A percentile compares a stretch with the other conserved stretches of the same genome.
Evolutionary conservation across 306 rosid species (phyloP).

Genomic region (Cucumis melo): DNA sequence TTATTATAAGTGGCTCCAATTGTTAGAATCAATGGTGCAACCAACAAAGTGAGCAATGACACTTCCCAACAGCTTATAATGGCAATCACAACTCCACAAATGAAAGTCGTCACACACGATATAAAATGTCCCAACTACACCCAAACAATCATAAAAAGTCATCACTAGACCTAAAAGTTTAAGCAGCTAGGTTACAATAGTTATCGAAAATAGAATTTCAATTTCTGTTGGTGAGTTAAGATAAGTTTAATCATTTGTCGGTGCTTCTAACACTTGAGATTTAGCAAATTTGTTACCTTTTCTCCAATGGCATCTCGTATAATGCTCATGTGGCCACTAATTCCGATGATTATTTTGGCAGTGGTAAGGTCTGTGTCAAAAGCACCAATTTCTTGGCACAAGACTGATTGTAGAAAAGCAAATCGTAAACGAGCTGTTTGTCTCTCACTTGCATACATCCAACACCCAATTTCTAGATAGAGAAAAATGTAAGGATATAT

Average conservation of each 20-base stretch:
- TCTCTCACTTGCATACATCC: constrained; percentile 88
- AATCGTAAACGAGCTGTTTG: constrained; percentile 47
- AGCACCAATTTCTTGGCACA: constrained; percentile 71
- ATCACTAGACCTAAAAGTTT: too few species aligned
- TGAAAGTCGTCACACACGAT: constrained; percentile 47
- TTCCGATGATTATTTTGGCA: constrained; percentile 60
- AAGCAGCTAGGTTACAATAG: too few species aligned
- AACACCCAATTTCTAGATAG: constrained; percentile 54
- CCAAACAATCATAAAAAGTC: background rate
- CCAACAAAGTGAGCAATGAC: constrained; percentile 44
- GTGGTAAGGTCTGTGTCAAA: constrained; percentile 70
- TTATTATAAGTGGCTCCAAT: constrained; percentile 71
- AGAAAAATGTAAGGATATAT: background rate
- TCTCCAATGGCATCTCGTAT: constrained; percentile 82
- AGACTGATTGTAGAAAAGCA: constrained; percentile 57
- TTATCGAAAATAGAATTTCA: too few species aligned
- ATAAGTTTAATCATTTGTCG: too few species aligned
- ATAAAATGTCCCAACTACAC: constrained; percentile 65
- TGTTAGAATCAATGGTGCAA: constrained; percentile 57
- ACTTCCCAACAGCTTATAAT: constrained; percentile 63
- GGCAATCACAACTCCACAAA: constrained; percentile 57
- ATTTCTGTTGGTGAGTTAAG: too few species aligned
- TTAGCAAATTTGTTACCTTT: constrained; percentile 22
- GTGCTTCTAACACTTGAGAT: background rate
- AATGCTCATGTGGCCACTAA: constrained; percentile 55